Base-by-base conservation (phyloP, 805 yeast species). In the Jamesozyma lodderae region DNA sequence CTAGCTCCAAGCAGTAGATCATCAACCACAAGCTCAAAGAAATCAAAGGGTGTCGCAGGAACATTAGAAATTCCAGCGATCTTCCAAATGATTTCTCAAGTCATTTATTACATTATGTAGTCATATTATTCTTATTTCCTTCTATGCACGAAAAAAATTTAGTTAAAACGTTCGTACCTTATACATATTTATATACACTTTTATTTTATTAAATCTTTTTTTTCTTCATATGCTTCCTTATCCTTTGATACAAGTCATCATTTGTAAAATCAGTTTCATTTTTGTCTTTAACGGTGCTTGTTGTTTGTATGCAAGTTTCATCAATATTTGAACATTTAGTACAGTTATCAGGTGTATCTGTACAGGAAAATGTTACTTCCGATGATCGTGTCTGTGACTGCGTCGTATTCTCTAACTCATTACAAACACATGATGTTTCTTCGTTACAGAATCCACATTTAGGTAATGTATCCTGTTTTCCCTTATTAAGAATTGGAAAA, bases 391-490 rank as follows among this genome's bases (percentile, higher is more conserved):
- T 22, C 4, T 30, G 35, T 31, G n/a, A 19, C 6, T n/a, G 14
- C 13, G 10, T 22, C 11, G 24, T 17, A 11, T 30, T 16, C 15
- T 72, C 74, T 14, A 76, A 82, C 48, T 86, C 96, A 20, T 90
- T 75, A 57, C 96, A 90, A 2, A 90, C 82, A 62, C 97, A 90
- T 2, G 95, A 88, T 0, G 94, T 79, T 48, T 79, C 92, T 48
- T 84, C 95, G 0, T 94, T 76, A 55, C 97, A 90, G 60, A 90
- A 88, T 0, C 97, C 97, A 61, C 97, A 90, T 41, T 31, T 37
- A 3, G 6, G 23, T 22, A 28, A 35, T 19, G 26, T 72, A 37
- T 67, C 13, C 21, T 22, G 9, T 7, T 22, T 22, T 22, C 24
- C 10, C 6, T 22, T 22, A 22, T n/a, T 17, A 9, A 64, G 46